Evolutionary conservation across 352 stramenopile species (phyloP).

Genomic region (Globisporangium polare): DNA sequence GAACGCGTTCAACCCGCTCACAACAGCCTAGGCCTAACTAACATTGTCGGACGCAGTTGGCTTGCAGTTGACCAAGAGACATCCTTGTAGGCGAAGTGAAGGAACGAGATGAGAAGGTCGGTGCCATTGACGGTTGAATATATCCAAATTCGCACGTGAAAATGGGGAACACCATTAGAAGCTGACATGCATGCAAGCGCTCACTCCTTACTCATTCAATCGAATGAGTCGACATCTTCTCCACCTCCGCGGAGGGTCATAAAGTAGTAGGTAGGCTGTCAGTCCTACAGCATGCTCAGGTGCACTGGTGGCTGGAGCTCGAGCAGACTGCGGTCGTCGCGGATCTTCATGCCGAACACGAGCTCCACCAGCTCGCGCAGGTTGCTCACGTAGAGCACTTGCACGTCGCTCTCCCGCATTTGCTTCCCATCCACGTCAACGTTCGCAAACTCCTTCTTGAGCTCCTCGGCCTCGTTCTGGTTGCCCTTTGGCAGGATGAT

Average conservation of each 20-base stretch:
- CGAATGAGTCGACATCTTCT: background rate
- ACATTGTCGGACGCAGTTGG: background rate
- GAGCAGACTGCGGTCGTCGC: constrained; percentile 28
- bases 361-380: constrained; percentile 59
- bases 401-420: constrained; percentile 25
- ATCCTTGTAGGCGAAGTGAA: background rate
- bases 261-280: background rate
- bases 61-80: background rate
- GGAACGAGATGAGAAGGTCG: background rate
- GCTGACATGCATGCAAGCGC: too few species aligned
- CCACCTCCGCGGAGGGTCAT: background rate
- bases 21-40: constrained; percentile 10
- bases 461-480: constrained; percentile 64
- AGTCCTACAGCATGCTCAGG: constrained; percentile 45
- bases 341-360: constrained; percentile 64
- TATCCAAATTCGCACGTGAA: background rate
- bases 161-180: too few species aligned
- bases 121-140: constrained; percentile 1
- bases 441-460: constrained; percentile 53
- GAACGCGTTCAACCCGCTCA: constrained; percentile 72
- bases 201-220: background rate
- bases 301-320: constrained; percentile 23
- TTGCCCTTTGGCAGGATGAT: constrained; percentile 77
- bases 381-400: constrained; percentile 68
- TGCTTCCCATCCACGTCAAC: constrained; percentile 17